These are phyloP conservation scores for Monosporozyma siamensis DNA, from an alignment of 805 yeast genomes.

Conservation along the genomic window DNA sequence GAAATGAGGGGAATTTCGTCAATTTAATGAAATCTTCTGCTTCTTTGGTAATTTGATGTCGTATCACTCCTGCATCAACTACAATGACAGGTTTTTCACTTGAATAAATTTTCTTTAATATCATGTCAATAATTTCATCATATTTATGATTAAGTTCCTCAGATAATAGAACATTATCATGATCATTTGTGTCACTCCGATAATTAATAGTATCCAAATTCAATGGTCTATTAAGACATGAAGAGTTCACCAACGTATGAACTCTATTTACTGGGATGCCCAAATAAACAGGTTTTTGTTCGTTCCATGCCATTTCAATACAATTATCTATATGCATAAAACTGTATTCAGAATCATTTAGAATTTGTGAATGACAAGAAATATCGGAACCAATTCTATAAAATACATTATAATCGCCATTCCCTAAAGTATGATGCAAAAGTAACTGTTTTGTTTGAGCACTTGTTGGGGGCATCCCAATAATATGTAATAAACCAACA, in stretches of 20 bases:
- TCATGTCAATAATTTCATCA: conserved; percentile 40
- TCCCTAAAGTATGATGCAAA: conserved; percentile 70
- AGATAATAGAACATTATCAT: conserved; percentile 32
- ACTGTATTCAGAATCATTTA: conserved; percentile 50
- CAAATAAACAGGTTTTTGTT: conserved; percentile 68
- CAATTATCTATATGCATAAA: conserved; percentile 58
- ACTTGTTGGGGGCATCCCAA: conserved; percentile 58
- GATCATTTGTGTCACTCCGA: conserved; percentile 22
- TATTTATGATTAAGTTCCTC: conserved; percentile 36
- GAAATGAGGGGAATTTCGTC: conserved; percentile 66
- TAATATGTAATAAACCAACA: conserved; percentile 75
- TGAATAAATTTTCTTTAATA: conserved; percentile 38
- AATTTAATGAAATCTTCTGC: conserved; percentile 44
- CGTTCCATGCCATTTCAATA: conserved; percentile 52
- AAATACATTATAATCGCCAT: conserved; percentile 62
- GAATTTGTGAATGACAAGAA: conserved; percentile 47
- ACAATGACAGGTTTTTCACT: conserved; percentile 58
- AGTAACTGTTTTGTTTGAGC: conserved; percentile 38
- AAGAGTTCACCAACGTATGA: conserved; percentile 44
- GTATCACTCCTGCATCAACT: conserved; percentile 72
- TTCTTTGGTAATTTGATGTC: conserved; percentile 52
- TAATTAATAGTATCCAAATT: conserved; percentile 31
- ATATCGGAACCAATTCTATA: conserved; percentile 62
- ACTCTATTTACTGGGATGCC: conserved; percentile 72
- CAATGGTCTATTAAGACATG: conserved; percentile 46